Base-by-base conservation (phyloP, 2,329 filamentous ascomycete genomes). In the Epichloe bromicola region DNA sequence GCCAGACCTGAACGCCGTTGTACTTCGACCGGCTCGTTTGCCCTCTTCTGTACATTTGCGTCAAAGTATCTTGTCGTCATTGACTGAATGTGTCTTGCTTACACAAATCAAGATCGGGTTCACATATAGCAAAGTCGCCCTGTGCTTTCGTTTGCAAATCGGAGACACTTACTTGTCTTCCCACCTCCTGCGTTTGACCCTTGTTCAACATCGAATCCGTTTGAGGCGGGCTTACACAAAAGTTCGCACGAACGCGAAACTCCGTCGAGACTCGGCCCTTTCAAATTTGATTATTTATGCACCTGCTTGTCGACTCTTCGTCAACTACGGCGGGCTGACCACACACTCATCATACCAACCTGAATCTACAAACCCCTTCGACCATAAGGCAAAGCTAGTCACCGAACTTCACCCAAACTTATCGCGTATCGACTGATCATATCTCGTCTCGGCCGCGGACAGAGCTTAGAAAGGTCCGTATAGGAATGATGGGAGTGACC, bases 131-230 rank as follows among this genome's bases (percentile, higher is more conserved):
- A 37, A 14, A 20, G 30, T 19, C 17, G 23, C 14, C 30, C n/a
- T 15, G 30, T 19, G 44, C 37, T 17, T 42, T 47, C 44, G 49
- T 51, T 47, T 47, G 44, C 30, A 42, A 17, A 36, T 33, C 37
- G 19, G 49, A 45, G 48, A 51, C 42, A 41, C 12, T 41, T 26
- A 36, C 12, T 37, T 36, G 41, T 42, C 44, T 36, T 20, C 20
- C 48, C 44, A 42, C 40, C 48, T 51, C 44, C 17, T 51, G 30
- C 43, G 49, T 51, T 38, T 47, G 26, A 47, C 49, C 36, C 42
- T 46, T 40, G 49, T 50, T 50, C 41, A 50, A 50, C 49, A 33
- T 34, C 8, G 49, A 30, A 19, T 46, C 38, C 30, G 44, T 47
- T 47, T 51, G 49, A 47, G 34, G 45, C 44, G 34, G 15, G 37